A percentile compares a stretch with the other conserved stretches of the same genome.
phyloP scores from a whole-genome alignment of 2,329 filamentous ascomycete genomes.

The Diaporthe velutina region DNA sequence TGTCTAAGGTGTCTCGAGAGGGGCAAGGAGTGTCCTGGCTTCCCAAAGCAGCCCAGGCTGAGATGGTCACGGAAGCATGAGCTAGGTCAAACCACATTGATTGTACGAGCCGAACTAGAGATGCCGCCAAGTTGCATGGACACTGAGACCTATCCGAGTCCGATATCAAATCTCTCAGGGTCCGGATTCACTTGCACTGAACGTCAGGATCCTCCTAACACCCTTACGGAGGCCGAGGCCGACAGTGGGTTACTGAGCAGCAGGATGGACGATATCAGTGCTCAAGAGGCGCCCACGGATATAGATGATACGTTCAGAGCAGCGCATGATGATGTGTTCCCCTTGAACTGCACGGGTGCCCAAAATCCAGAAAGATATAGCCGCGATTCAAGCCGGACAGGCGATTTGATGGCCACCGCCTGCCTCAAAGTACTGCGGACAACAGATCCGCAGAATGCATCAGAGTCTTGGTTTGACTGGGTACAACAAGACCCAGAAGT shows the following conservation, averaged over 20 bases:
- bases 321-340: background rate
- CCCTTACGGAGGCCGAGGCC: background rate
- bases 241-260: background rate
- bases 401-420: background rate
- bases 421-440: background rate
- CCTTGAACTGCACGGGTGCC: background rate
- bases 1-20: background rate
- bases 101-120: too few species aligned
- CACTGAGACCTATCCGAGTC: background rate
- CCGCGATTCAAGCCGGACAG: background rate
- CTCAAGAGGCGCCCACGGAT: background rate
- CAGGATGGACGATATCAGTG: background rate
- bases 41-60: background rate
- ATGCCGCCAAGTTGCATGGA: too few species aligned
- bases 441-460: background rate
- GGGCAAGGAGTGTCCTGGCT: background rate
- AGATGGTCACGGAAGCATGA: conserved; percentile 1
- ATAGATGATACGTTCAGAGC: background rate
- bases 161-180: background rate
- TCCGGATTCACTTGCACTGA: background rate
- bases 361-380: background rate
- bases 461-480: background rate
- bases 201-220: background rate
- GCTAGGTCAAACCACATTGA: background rate
- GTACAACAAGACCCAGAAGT: background rate